Base-by-base conservation (phyloP, 129 eudicot species). In the Helianthus tuberosus region DNA sequence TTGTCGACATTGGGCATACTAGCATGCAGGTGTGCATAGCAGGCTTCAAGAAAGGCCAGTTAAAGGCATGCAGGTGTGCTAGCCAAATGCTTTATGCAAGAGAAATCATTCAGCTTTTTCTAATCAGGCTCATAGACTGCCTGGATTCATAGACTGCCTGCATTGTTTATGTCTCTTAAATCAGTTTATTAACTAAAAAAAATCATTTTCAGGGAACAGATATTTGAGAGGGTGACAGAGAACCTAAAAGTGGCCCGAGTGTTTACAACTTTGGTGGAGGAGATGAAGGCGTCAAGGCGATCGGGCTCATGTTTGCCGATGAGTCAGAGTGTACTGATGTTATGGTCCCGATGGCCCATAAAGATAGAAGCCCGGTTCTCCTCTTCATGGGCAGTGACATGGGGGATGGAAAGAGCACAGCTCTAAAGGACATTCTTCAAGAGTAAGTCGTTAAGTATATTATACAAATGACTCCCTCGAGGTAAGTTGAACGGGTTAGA, bases 331-430 rank as follows among this genome's bases (percentile, higher is more conserved):
- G 97, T 66, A 95, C 97, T 9, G 88, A 91, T 41, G 99, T 95
- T 64, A 95, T 91, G 99, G 96, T 92, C 58, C 99, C 96, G 1
- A 90, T 95, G 93, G 97, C 88, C 72, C 96, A 89, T 83, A 85
- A 85, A 73, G 97, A 95, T 60, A 80, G 99, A 83, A 95, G 99
- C 62, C 97, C 99, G 0, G 96, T 95, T 32, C 97, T 95, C 44
- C 97, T 95, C 76, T 79, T 95, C 81, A 95, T 95, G 99, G 99
- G 99, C 17, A 97, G 99, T 44, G 99, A 97, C 11, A 95, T 91
- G 99, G 99, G 99, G 58, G 99, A 96, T 11, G 99, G 99, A 64
- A 95, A 95, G 76, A 95, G 97, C 74, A 95, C 97, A 16, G 99
- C 86, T 81, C 97, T 91, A 7, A 95, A 95, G 53, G 99, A 95